Evolutionary conservation across 352 stramenopile genomes (phyloP).

Genomic region (Phytophthora melonis): DNA sequence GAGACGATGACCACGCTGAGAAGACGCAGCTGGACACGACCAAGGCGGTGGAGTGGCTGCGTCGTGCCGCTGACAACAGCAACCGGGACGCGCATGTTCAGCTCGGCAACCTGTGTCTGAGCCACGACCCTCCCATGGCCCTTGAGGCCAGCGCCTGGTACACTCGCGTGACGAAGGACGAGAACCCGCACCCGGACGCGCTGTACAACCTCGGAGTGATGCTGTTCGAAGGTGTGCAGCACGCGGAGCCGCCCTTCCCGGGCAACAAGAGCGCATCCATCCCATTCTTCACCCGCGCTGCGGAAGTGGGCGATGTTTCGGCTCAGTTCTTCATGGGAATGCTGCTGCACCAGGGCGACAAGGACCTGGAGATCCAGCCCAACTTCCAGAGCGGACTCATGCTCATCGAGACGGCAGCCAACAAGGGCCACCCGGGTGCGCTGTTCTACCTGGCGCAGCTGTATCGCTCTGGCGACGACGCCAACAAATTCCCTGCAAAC

Average conservation of each 20-base stretch:
- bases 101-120: constrained; percentile 83
- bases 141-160: constrained; percentile 82
- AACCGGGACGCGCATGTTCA: constrained; percentile 84
- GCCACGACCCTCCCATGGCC: constrained; percentile 80
- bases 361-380: constrained; percentile 70
- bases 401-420: constrained; percentile 81
- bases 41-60: constrained; percentile 83
- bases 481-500: constrained; percentile 55
- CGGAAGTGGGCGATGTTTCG: constrained; percentile 77
- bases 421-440: constrained; percentile 74
- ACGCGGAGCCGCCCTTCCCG: constrained; percentile 71
- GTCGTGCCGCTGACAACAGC: constrained; percentile 77
- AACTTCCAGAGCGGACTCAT: constrained; percentile 74
- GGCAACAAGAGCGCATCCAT: constrained; percentile 70
- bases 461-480: constrained; percentile 83
- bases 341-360: constrained; percentile 78
- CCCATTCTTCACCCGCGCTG: constrained; percentile 80
- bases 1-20: constrained; percentile 18
- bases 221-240: constrained; percentile 77
- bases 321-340: constrained; percentile 91
- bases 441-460: constrained; percentile 89
- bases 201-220: constrained; percentile 89
- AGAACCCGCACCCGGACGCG: constrained; percentile 77
- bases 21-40: constrained; percentile 60
- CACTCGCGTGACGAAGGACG: constrained; percentile 59